Base-by-base conservation (phyloP, 345 rosid species). In the Heritiera littoralis region DNA sequence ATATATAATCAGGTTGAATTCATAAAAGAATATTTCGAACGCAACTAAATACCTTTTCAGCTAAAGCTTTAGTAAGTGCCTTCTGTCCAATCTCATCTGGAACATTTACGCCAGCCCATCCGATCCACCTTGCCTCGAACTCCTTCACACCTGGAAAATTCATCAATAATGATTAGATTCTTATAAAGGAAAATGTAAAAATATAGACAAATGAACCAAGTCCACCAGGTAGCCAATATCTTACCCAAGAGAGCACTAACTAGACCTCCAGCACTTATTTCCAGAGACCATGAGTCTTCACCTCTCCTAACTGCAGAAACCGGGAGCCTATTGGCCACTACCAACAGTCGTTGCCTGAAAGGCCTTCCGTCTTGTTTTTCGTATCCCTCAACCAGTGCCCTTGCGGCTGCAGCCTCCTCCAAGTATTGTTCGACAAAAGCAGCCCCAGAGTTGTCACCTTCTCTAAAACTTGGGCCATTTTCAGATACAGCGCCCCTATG, bases 61-160 rank as follows among this genome's bases (percentile, higher is more conserved):
- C 98, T 85, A 97, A 88, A 83, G 98, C 97, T 85, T 92, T 91
- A 32, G 88, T 93, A n/a, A 97, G 94, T 74, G 99, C 97, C 77
- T 83, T 88, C 88, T 94, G 99, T 13, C 99, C 99, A 76, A 86
- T 87, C 80, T 93, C 95, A 81, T 97, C 99, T 7, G 99, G 98
- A 75, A 97, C 99, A 86, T 97, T 94, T 30, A 97, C 99, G 11
- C 99, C 99, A 74, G 99, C 99, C 99, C 98, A 97, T 60, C 99
- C 99, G 69, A 97, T 97, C 99, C 99, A 97, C 84, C 94, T 94
- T 14, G 98, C 98, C 82, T 97, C 99, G 67, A 97, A 93, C 66
- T 91, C 99, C 89, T 97, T 97, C 30, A 97, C 98, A 83, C 99
- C 99, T 86, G 72, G 86, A 78, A 81, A 81, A 46, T 61, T 78